Conservation (phyloP, 306 rosid genomes). For the Sindora glabra region DNA sequence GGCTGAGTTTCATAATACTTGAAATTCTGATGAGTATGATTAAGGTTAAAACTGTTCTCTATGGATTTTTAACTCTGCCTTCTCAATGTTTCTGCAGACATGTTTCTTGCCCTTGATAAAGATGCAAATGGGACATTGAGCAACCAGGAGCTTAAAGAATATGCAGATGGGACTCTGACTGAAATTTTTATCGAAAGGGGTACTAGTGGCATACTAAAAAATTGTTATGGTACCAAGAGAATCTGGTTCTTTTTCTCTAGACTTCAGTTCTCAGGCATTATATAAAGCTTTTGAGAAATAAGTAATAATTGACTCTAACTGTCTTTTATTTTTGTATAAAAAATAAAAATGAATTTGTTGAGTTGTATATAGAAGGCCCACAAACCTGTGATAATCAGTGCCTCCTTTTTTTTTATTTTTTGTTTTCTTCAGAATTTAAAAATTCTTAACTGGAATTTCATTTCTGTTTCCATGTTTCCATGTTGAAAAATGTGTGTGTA, state of each 20-base stretch:
- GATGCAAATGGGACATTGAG: slow-evolving; percentile 73
- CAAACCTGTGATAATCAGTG: too few relatives aligned
- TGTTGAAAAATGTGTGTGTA: not conserved
- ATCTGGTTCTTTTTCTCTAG: not conserved
- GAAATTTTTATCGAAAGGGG: slow-evolving; percentile 98
- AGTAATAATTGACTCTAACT: not conserved
- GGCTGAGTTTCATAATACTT: not conserved
- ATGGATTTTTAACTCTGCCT: slow-evolving; percentile 4
- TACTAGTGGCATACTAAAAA: slow-evolving; percentile 12
- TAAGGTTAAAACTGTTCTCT: not conserved
- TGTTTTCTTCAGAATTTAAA: too few relatives aligned
- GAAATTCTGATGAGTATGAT: not conserved
- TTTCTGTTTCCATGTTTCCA: too few relatives aligned
- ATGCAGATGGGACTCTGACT: slow-evolving; percentile 94
- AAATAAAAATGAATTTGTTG: too few relatives aligned
- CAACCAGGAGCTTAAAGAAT: slow-evolving; percentile 95
- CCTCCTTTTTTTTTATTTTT: too few relatives aligned
- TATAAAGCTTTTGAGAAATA: not conserved
- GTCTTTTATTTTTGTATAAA: too few relatives aligned
- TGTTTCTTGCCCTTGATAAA: slow-evolving; percentile 90
- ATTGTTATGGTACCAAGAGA: too few relatives aligned
- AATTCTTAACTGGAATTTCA: too few relatives aligned
- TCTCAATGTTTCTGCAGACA: slow-evolving; percentile 43
- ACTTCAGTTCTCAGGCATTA: not conserved
- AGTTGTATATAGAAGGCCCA: too few relatives aligned